Evolutionary conservation across 225 moss, liverwort and hornwort species (phyloP), one percentile per base, ranked within the genome.

Genomic region (Ulota crispa): DNA sequence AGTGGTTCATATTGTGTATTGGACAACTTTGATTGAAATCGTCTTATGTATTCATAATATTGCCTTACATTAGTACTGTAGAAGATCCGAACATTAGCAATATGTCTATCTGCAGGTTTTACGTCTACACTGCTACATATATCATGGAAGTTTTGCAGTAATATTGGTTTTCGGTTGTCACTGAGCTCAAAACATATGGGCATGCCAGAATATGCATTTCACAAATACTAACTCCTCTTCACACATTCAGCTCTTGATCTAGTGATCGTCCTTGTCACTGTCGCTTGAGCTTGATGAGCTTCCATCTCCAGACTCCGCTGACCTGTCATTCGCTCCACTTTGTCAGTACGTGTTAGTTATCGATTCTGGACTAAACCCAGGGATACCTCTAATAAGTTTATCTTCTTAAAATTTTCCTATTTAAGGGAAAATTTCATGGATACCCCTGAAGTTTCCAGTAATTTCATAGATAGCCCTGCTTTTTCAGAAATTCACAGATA

Each of bases 201-300:
- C 11, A 60, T 27, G 56, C 50, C 21, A 8, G 64, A 21, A n/a
- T 18, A 41, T 28, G 65, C n/a, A 43, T 65, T 54, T 31, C 42
- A 31, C 30, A 23, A 42, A 56, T 3, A 4, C 31, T 1, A 3
- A 0, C 23, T 30, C 15, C 32, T 28, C 14, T 14, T 5, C 42
- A 31, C 13, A 31, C 12, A 42, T 10, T 45, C 31, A 12, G 6
- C 7, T 7, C 26, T 30, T 7, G 15, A 45, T 41, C n/a, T 81
- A 39, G n/a, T 50, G 5, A 9, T 54, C 56, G 27, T 61, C 66
- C 3, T 26, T 27, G 20, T 80, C 80, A 2, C 80, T 76, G 60
- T 69, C 76, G 45, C 76, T 82, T 23, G 68, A 80, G 43, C 63
- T 75, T 2, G 76, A 80, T 8, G 80, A 80, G 52, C 42, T 70